Evolutionary conservation across 106 monocot genomes (phyloP), one percentile per base, ranked within the genome.

Genomic region (Apostasia ramifera): DNA sequence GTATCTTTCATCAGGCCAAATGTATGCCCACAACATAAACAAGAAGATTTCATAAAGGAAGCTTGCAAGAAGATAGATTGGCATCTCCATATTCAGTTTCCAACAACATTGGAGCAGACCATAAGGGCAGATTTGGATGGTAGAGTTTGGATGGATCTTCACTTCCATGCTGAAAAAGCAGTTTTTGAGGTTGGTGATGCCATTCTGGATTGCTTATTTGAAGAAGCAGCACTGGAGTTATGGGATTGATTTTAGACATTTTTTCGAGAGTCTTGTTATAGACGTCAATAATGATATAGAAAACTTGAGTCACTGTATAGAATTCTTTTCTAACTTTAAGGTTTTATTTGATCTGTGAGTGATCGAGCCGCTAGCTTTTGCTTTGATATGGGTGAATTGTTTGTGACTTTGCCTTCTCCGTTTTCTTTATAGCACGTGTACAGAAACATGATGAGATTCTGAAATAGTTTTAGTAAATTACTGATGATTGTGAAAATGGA

Each of bases 151-250:
- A 79, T 92, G 78, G 78, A 92, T 57, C 67, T 82, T 66, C 66
- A 65, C 42, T 40, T 57, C 13, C 77, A 82, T 44, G 71, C 55
- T 10, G 92, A 89, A 73, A n/a, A 55, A 15, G 66, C 75, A 42
- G 66, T 72, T 3, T 7, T 59, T 42, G 77, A 82, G 47, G 12
- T 88, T 13, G 80, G 57, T 7, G 76, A 87, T 57, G 79, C 37
- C 13, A 75, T 92, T 61, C 52, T 97, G 0, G 82, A 87, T 14
- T 71, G 82, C 50, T 54, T 97, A 61, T 44, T 92, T 71, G 92
- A 92, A 73, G 95, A 97, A 75, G 73, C 66, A 47, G 65, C 81
- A 61, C 70, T 83, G 73, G 84, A 97, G 53, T 56, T 92, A 40
- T 91, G 82, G 84, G 74, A 74, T 40, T 74, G 55, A 65, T n/a